These are phyloP conservation scores for Aspergillus flavus DNA, from an alignment of 2,329 filamentous ascomycete species.

Conservation along the genomic window DNA sequence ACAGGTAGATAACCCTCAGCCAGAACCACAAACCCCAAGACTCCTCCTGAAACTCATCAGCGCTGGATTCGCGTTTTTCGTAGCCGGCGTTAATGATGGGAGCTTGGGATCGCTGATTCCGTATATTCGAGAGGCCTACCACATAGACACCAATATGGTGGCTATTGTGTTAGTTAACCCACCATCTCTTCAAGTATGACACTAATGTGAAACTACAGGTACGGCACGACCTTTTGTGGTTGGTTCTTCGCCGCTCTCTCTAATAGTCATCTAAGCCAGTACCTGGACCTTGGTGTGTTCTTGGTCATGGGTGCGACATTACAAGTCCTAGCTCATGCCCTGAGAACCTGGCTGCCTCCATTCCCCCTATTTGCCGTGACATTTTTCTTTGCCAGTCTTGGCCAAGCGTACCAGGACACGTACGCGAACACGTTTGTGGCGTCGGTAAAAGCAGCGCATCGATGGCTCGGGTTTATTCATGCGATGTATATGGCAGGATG, in stretches of 20 bases:
- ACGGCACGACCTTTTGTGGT: conserved; percentile 60
- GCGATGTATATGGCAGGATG: conserved; percentile 63
- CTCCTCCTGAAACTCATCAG: conserved; percentile 53
- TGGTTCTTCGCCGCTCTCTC: conserved; percentile 62
- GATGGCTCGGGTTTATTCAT: conserved; percentile 66
- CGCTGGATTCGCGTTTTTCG: conserved; percentile 65
- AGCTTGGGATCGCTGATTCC: conserved; percentile 65
- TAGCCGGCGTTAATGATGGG: conserved; percentile 67
- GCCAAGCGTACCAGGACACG: conserved; percentile 66
- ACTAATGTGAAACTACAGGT: conserved; percentile 36
- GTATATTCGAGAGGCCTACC: conserved; percentile 61
- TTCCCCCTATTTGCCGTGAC: conserved; percentile 60
- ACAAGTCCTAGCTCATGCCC: conserved; percentile 50
- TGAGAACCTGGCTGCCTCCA: conserved; percentile 60
- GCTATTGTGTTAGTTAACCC: conserved; percentile 50
- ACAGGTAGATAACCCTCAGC: conserved; percentile 2
- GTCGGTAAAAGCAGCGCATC: conserved; percentile 54
- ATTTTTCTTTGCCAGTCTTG: conserved; percentile 61
- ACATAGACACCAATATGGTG: conserved; percentile 55
- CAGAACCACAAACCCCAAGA: background rate
- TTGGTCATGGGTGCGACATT: conserved; percentile 58
- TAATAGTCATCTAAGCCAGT: conserved; percentile 51
- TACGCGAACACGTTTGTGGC: conserved; percentile 66
- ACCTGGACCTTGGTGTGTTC: conserved; percentile 59
- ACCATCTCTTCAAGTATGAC: background rate